Percentiles rank a stretch among this genome's conserved stretches.
Conservation (phyloP, 1,139 yeast species). For the Geotrichum aggregatum region DNA sequence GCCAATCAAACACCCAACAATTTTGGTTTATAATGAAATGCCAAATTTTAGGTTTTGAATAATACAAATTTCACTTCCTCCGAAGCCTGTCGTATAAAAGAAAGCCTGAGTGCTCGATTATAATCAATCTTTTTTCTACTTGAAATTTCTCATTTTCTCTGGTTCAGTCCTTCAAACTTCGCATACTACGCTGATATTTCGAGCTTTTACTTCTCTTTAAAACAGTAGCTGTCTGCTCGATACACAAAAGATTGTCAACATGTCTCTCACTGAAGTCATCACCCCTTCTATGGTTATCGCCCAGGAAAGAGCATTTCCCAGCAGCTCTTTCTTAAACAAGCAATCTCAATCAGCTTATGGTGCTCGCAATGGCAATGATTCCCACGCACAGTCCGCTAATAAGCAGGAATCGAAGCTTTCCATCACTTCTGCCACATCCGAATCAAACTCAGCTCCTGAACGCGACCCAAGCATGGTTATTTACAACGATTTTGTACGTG, state of each 20-base stretch:
- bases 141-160: too few relatives aligned
- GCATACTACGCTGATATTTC: too few relatives aligned
- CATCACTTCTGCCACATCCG: not conserved
- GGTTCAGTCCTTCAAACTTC: too few relatives aligned
- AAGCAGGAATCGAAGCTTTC: slow-evolving; percentile 1
- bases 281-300: not conserved
- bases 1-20: too few relatives aligned
- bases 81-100: too few relatives aligned
- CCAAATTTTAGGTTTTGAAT: too few relatives aligned
- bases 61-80: too few relatives aligned
- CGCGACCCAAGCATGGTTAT: slow-evolving; percentile 20
- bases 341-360: not conserved
- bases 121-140: too few relatives aligned
- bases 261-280: slow-evolving; percentile 7
- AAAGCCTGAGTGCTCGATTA: too few relatives aligned
- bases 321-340: slow-evolving; percentile 1
- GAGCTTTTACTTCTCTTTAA: too few relatives aligned
- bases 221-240: too few relatives aligned
- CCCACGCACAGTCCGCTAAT: not conserved
- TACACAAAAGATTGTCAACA: not conserved
- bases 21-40: too few relatives aligned
- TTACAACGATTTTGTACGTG: slow-evolving; percentile 17
- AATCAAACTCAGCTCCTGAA: slow-evolving; percentile 13
- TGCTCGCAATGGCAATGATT: not conserved
- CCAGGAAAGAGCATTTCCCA: slow-evolving; percentile 1